Base-by-base conservation (phyloP, 805 yeast species). In the Yarrowia sp. region DNA sequence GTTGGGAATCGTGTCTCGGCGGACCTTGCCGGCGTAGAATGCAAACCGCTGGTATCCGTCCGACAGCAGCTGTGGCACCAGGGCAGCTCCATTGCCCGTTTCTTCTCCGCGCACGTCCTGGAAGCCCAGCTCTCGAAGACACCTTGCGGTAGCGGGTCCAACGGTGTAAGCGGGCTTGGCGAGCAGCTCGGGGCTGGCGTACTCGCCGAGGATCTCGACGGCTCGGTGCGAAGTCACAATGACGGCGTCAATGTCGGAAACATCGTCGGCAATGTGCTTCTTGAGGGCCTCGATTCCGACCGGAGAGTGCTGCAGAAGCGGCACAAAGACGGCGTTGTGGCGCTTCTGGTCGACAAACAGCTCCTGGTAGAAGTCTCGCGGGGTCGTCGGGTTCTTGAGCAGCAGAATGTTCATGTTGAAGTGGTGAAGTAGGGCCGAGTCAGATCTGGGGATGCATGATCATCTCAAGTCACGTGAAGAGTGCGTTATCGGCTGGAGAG, bases 171-270 rank as follows among this genome's bases (percentile, higher is more conserved):
- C 86, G 0, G 85, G 81, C 63, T 67, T 64, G 3, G 44, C 14
- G 9, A 67, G 63, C 13, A 66, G 49, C 19, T 22, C 58, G 3
- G 44, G 31, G 12, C 31, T 51, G 14, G 58, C 32, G 32, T 10
- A 25, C 35, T 22, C 6, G 38, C 53, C 61, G 64, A 66, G 7
- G 5, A 90, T 85, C 67, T 92, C 97, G 0, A 92, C 96, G 1
- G 97, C 96, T 66, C 98, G 73, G 71, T 93, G 97, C 1, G 96
- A 88, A 0, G 98, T 92, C 4, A 93, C 84, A 9, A 93, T 86
- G 35, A 90, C 73, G 0, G 85, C 81, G 39, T 80, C 78, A 27
- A 78, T 67, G 1, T 68, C 49, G 0, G 81, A 63, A 64, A 82
- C 84, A 9, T 74, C 76, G 0, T 69, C 68, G 5, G 83, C 77